These are phyloP conservation scores for Septoria petroselini DNA, from an alignment of 2,329 filamentous ascomycete species.

Conservation along the genomic window DNA sequence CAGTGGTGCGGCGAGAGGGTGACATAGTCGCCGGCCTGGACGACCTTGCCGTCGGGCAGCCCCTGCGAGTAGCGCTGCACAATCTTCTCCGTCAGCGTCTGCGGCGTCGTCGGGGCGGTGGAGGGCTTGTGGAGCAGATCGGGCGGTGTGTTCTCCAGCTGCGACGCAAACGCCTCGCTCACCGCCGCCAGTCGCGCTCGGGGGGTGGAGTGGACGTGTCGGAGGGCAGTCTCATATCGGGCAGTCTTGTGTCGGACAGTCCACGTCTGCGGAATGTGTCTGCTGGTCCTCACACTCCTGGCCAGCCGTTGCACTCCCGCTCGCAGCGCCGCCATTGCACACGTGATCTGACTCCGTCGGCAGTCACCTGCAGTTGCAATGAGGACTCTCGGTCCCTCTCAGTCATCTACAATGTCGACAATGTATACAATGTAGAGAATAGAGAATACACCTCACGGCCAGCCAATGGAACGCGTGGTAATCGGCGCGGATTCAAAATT, in stretches of 20 bases:
- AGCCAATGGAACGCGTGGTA: slow-evolving; percentile 24
- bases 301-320: slow-evolving; percentile 24
- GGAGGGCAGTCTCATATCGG: too few species aligned
- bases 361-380: background rate
- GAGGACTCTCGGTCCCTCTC: too few species aligned
- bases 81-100: slow-evolving; percentile 91
- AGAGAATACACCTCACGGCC: background rate
- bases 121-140: slow-evolving; percentile 67
- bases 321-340: slow-evolving; percentile 25
- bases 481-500: slow-evolving; percentile 7
- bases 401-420: too few species aligned
- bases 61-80: slow-evolving; percentile 78
- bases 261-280: too few species aligned
- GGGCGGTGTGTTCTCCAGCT: slow-evolving; percentile 62
- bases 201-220: slow-evolving; percentile 29
- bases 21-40: slow-evolving; percentile 80
- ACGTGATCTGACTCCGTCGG: background rate
- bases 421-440: too few species aligned
- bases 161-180: slow-evolving; percentile 61
- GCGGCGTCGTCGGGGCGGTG: slow-evolving; percentile 51
- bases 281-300: slow-evolving; percentile 24
- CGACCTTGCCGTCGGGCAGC: slow-evolving; percentile 69
- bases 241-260: too few species aligned
- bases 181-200: slow-evolving; percentile 31
- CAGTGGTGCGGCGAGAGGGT: slow-evolving; percentile 67